Evolutionary conservation across 148 eudicot species (phyloP).

Genomic region (Tetragonia tetragonoides): DNA sequence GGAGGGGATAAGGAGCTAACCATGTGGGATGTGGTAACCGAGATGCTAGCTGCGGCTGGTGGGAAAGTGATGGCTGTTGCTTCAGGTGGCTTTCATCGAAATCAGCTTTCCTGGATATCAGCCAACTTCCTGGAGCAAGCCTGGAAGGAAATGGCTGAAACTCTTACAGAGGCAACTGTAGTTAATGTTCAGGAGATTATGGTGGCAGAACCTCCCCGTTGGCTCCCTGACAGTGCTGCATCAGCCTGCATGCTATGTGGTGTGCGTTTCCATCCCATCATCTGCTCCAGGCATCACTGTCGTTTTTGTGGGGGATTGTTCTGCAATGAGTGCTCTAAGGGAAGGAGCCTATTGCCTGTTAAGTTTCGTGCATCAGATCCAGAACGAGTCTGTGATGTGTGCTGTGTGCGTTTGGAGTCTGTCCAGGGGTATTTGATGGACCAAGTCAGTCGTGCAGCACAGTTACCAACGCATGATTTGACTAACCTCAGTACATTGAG

Average conservation of each 20-base stretch:
- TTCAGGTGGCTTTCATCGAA: conserved; percentile 49
- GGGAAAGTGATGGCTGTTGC: conserved; percentile 61
- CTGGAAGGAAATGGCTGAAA: conserved; percentile 73
- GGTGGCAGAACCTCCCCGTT: conserved; percentile 62
- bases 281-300: conserved; percentile 72
- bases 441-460: conserved; percentile 73
- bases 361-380: conserved; percentile 55
- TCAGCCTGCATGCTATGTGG: conserved; percentile 69
- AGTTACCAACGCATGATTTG: conserved; percentile 63
- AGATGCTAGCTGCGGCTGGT: conserved; percentile 54
- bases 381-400: conserved; percentile 65
- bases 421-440: conserved; percentile 62
- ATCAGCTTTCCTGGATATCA: conserved; percentile 52
- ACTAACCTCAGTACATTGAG: conserved; percentile 76
- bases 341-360: conserved; percentile 63
- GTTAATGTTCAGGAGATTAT: conserved; percentile 49
- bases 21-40: conserved; percentile 72
- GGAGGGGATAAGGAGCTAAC: conserved; percentile 69
- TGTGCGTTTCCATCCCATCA: conserved; percentile 62
- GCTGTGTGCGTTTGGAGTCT: conserved; percentile 61
- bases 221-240: conserved; percentile 69
- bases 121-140: conserved; percentile 50
- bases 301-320: conserved; percentile 74
- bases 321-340: conserved; percentile 63
- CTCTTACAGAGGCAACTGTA: conserved; percentile 58